A percentile compares a stretch with the other conserved stretches of the same genome.
Evolutionary conservation across 2,329 filamentous ascomycete species (phyloP).

Genomic region (Trichoderma guizhouense): DNA sequence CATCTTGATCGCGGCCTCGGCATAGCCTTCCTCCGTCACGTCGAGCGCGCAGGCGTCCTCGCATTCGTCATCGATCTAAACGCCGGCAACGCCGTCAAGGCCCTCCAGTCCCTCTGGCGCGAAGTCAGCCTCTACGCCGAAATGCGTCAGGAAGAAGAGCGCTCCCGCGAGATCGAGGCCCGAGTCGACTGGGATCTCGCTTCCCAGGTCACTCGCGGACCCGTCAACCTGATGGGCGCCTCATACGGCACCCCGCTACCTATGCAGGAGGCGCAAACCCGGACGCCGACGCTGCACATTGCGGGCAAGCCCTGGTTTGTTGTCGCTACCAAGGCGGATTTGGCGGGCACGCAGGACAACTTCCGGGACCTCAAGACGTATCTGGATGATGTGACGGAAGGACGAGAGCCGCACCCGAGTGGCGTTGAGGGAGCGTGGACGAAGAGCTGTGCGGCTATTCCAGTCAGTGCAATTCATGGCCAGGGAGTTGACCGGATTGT

Average conservation of each 20-base stretch:
- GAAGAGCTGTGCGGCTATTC: constrained; percentile 66
- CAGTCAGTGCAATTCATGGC: constrained; percentile 84
- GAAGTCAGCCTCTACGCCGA: constrained; percentile 87
- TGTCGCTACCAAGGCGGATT: constrained; percentile 87
- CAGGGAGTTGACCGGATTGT: constrained; percentile 76
- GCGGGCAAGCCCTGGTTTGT: constrained; percentile 97
- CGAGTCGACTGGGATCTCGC: constrained; percentile 58
- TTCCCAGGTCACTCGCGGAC: constrained; percentile 37
- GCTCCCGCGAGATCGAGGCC: constrained; percentile 57
- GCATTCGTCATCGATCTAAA: constrained; percentile 89
- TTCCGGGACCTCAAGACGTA: constrained; percentile 69
- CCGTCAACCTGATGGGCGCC: constrained; percentile 27
- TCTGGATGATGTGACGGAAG: constrained; percentile 61
- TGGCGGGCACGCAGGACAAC: constrained; percentile 74
- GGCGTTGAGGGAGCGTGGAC: constrained; percentile 56
- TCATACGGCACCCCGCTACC: constrained; percentile 20
- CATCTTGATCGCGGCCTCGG: constrained; percentile 90
- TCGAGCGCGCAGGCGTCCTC: constrained; percentile 88
- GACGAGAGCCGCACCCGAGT: constrained; percentile 69
- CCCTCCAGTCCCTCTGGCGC: constrained; percentile 79
- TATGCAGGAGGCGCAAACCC: constrained; percentile 14
- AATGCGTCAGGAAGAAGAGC: constrained; percentile 70
- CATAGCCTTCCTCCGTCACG: constrained; percentile 86
- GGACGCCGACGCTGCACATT: constrained; percentile 59
- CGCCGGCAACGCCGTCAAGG: constrained; percentile 72